These are phyloP conservation scores for Fraxinus greggii DNA, from an alignment of 305 asterid species.

Conservation along the genomic window DNA sequence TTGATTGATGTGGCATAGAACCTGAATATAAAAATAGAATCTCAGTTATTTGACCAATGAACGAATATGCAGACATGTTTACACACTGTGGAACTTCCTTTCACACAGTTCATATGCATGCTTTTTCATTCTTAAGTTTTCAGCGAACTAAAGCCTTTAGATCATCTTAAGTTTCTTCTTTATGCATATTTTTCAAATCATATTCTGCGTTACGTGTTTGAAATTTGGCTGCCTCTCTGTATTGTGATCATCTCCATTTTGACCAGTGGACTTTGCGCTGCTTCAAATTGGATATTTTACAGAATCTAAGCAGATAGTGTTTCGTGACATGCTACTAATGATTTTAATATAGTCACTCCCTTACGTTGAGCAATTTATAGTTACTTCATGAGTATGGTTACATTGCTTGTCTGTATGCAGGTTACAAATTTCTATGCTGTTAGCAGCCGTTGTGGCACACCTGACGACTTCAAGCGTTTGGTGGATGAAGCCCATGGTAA, in stretches of 20 bases:
- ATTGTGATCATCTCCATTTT: neutral
- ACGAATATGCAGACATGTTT: neutral
- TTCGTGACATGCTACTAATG: neutral
- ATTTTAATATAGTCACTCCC: neutral
- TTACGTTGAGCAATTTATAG: constrained; percentile 13
- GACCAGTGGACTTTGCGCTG: neutral
- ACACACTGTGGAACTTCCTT: neutral
- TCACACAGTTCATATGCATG: neutral
- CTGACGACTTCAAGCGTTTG: constrained; percentile 91
- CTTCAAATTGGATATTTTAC: neutral
- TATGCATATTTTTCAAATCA: neutral
- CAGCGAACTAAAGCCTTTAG: neutral
- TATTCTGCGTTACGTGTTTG: neutral
- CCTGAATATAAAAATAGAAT: neutral
- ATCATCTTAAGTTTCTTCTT: neutral
- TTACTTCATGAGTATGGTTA: constrained; percentile 18
- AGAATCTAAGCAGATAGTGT: neutral
- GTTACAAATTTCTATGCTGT: constrained; percentile 92
- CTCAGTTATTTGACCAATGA: neutral
- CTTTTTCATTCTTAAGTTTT: neutral
- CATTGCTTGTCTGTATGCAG: constrained; percentile 36
- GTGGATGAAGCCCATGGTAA: constrained; percentile 99
- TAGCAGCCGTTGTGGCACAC: constrained; percentile 97
- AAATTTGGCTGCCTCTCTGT: neutral
- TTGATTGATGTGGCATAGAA: neutral